These are phyloP conservation scores for Panicum hallii DNA, from an alignment of 202 grass and related monocot species.

Conservation along the genomic window DNA sequence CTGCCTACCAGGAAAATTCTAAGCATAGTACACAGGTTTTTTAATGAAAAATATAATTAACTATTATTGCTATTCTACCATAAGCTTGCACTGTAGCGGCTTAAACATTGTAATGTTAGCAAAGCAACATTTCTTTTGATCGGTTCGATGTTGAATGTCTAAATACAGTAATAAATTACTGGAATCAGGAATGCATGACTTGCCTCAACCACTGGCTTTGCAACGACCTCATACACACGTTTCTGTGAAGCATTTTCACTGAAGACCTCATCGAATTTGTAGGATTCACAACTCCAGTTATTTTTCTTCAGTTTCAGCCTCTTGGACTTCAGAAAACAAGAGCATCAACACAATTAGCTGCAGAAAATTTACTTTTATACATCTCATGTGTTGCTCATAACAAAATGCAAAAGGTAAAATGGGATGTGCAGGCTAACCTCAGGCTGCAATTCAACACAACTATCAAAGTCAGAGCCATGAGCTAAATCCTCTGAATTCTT, in stretches of 20 bases:
- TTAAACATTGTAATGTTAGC: neutral
- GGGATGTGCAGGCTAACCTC: constrained; percentile 60
- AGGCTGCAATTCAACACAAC: constrained; percentile 84
- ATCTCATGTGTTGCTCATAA: neutral
- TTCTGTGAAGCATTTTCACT: constrained; percentile 81
- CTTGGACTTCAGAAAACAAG: constrained; percentile 65
- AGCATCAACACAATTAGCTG: neutral
- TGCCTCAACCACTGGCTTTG: constrained; percentile 94
- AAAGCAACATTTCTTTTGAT: constrained; percentile 6
- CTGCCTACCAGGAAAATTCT: neutral
- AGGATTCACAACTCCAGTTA: constrained; percentile 91
- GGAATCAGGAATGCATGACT: constrained; percentile 42
- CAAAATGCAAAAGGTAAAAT: constrained; percentile 17
- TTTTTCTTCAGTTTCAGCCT: constrained; percentile 87
- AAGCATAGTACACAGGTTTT: neutral
- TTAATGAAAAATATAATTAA: neutral
- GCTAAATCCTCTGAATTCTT: constrained; percentile 71
- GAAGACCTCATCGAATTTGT: constrained; percentile 93
- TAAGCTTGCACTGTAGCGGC: neutral
- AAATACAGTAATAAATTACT: constrained; percentile 20
- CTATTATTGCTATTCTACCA: neutral
- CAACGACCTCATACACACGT: constrained; percentile 85
- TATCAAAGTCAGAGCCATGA: constrained; percentile 62
- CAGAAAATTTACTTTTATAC: constrained; percentile 6
- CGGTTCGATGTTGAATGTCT: neutral